phyloP scores from a whole-genome alignment of 2,329 filamentous ascomycete genomes.

The Beauveria asiatica region DNA sequence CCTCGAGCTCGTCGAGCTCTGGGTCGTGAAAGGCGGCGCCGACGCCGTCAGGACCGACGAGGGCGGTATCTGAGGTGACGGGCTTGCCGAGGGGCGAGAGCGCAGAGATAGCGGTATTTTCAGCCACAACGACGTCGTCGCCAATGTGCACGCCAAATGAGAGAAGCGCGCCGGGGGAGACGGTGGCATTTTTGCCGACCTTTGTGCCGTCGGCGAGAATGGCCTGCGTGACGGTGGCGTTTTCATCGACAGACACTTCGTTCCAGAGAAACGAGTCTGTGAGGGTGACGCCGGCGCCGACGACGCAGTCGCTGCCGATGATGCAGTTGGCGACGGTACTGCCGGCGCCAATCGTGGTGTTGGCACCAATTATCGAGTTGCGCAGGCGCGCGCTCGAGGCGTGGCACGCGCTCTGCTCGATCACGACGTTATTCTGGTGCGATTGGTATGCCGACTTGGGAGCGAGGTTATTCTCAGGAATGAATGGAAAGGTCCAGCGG shows the following conservation, averaged over 20 bases:
- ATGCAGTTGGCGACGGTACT: conserved; percentile 66
- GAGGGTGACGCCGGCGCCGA: conserved; percentile 76
- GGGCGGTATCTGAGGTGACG: conserved; percentile 31
- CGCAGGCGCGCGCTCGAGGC: conserved; percentile 63
- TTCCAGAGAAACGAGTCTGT: conserved; percentile 85
- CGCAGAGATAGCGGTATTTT: conserved; percentile 25
- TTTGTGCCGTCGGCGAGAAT: conserved; percentile 67
- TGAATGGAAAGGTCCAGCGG: conserved; percentile 81
- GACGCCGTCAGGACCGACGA: conserved; percentile 43
- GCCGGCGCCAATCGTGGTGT: conserved; percentile 65
- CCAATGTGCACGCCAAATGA: conserved; percentile 69
- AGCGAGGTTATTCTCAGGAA: conserved; percentile 80
- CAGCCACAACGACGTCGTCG: conserved; percentile 44
- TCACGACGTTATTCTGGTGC: conserved; percentile 61
- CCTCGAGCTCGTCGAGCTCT: conserved; percentile 41
- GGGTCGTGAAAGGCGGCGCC: conserved; percentile 40
- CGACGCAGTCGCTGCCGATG: conserved; percentile 75
- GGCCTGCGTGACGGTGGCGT: conserved; percentile 58
- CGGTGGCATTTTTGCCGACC: conserved; percentile 60
- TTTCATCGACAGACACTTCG: conserved; percentile 67
- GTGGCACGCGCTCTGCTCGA: conserved; percentile 69
- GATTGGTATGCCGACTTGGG: conserved; percentile 68
- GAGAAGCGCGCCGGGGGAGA: conserved; percentile 67
- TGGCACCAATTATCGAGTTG: conserved; percentile 67
- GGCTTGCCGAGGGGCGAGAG: conserved; percentile 29